Percentiles rank a stretch among this genome's conserved stretches.
Evolutionary conservation across 139 green algal genomes (phyloP).

Genomic region (Astrephomene gubernaculifera): DNA sequence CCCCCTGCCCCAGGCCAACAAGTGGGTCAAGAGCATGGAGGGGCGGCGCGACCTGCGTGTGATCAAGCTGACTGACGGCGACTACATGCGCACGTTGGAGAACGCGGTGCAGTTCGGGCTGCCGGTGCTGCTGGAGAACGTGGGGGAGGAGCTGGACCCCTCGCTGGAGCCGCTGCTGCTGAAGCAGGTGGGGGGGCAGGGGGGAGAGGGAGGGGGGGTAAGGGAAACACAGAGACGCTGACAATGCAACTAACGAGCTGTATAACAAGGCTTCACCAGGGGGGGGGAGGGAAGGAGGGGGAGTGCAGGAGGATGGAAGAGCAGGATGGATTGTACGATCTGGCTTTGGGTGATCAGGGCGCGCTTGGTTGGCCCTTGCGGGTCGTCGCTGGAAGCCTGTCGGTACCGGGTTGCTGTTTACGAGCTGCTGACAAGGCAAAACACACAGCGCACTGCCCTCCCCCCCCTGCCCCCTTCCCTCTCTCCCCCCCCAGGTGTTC

Average conservation of each 20-base stretch:
- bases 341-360: no score
- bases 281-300: neutral
- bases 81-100: slow-evolving; percentile 81
- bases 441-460: neutral
- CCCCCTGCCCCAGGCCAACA: slow-evolving; percentile 78
- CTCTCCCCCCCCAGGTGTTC: slow-evolving; percentile 65
- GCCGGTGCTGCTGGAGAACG: slow-evolving; percentile 84
- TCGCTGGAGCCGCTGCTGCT: slow-evolving; percentile 81
- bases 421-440: neutral
- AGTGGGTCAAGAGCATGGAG: slow-evolving; percentile 84
- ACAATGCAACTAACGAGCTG: no score
- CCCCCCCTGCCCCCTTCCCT: no score
- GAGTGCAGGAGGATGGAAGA: no score
- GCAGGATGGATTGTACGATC: no score
- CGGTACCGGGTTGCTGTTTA: no score
- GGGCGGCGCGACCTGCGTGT: slow-evolving; percentile 63
- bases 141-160: slow-evolving; percentile 83
- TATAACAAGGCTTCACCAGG: no score
- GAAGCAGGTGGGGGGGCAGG: slow-evolving; percentile 59
- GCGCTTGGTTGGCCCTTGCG: no score
- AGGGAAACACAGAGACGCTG: no score
- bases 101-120: slow-evolving; percentile 81
- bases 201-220: no score
- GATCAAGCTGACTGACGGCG: slow-evolving; percentile 80
- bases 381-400: no score